Evolutionary conservation across 2,329 filamentous ascomycete genomes (phyloP), one percentile per base, ranked within the genome.

Genomic region (Fusarium circinatum): DNA sequence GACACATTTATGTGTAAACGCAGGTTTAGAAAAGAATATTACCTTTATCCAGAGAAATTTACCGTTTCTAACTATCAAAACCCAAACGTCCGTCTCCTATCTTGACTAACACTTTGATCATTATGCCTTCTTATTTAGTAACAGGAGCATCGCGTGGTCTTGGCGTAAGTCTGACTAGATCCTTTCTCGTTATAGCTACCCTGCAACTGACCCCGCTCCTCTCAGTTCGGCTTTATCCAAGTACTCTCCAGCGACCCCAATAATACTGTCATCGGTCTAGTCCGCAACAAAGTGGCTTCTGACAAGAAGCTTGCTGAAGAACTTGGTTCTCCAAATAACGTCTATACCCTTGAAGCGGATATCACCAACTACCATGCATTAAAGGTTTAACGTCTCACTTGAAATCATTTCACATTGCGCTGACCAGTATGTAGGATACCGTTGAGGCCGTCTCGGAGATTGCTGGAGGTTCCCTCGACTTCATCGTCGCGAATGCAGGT

Each of bases 11-110:
- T 15, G 1, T 0, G 7, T 3, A 34, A 34, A 34, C 32, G 7
- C 32, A 7, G 14, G 3, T 15, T 34, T 34, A 14, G 1, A 34
- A 34, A 8, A 15, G 32, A 34, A 1, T 15, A 34, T 1, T 36
- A 36, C 0, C 0, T 36, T 0, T 9, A 10, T 18, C 8, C 10
- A 0, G 10, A 8, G 17, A 36, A 36, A 1, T 36, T 36, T 5
- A 10, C 34, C 3, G 34, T 18, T 22, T 12, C 38, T 22, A 7
- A 0, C 3, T 0, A 22, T 14, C 28, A 1, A 15, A 28, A 28
- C 13, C 18, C 3, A 9, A 2, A 5, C 8, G 7, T 28, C 13
- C 15, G 13, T 47, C 12, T 45, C 5, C 13, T 5, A 20, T 28
- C 8, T 28, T 5, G 0, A 26, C 14, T 14, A 8, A 3, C 10